Conservation (phyloP, 345 rosid genomes). For the Combretum micranthum region DNA sequence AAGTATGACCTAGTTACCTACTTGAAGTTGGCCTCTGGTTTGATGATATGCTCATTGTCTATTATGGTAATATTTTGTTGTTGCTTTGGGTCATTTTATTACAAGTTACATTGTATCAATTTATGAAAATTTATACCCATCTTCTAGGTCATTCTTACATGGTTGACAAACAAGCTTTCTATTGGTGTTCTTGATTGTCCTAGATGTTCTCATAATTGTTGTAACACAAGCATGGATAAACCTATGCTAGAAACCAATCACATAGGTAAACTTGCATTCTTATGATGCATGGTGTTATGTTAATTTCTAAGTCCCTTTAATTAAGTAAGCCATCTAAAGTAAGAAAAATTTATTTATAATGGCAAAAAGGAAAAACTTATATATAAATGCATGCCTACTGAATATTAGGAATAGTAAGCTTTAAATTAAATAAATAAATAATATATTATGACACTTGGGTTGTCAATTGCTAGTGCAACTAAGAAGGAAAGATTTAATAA, state of each 20-base stretch:
- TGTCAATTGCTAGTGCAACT: too few species aligned
- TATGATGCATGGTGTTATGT: background rate
- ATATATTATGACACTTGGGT: too few species aligned
- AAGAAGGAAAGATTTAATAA: too few species aligned
- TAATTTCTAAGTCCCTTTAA: slow-evolving; percentile 2
- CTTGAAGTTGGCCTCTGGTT: slow-evolving; percentile 67
- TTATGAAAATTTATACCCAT: slow-evolving; percentile 6
- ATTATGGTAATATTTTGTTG: slow-evolving; percentile 48
- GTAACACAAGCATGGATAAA: slow-evolving; percentile 23
- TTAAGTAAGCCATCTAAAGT: slow-evolving; percentile 28
- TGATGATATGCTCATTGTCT: slow-evolving; percentile 68
- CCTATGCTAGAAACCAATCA: slow-evolving; percentile 19
- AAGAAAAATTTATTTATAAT: too few species aligned
- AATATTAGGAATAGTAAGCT: too few species aligned
- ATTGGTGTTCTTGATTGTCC: slow-evolving; percentile 81
- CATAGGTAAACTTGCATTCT: slow-evolving; percentile 38
- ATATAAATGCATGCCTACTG: too few species aligned
- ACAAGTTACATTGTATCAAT: background rate
- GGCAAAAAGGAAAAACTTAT: too few species aligned
- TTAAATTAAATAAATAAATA: too few species aligned
- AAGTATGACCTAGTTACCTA: slow-evolving; percentile 76
- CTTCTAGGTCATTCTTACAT: slow-evolving; percentile 60
- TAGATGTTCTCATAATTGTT: slow-evolving; percentile 48
- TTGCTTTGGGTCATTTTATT: slow-evolving; percentile 3
- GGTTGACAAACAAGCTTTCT: slow-evolving; percentile 76